Evolutionary conservation across 2,329 filamentous ascomycete genomes (phyloP).

Genomic region (Chaetomium globosum): DNA sequence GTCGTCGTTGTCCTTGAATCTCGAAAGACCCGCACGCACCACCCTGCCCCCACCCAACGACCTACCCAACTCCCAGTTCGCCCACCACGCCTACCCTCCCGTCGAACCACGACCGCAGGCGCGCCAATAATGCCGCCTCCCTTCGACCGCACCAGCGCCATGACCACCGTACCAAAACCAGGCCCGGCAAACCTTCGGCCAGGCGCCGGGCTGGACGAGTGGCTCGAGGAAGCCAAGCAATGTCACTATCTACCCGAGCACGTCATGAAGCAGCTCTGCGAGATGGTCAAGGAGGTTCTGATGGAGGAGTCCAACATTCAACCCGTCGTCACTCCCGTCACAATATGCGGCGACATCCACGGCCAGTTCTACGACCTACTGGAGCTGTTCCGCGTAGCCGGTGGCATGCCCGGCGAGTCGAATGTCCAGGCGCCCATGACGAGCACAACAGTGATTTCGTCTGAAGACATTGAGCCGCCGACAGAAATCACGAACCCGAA

Average conservation of each 20-base stretch:
- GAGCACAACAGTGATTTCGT: conserved; percentile 74
- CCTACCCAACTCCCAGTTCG: neutral
- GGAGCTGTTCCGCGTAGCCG: conserved; percentile 93
- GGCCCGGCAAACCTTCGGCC: conserved; percentile 83
- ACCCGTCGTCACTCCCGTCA: conserved; percentile 94
- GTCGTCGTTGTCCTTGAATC: neutral
- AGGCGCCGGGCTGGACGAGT: conserved; percentile 88
- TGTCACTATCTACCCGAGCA: conserved; percentile 95
- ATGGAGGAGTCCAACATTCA: conserved; percentile 99
- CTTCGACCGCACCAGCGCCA: conserved; percentile 31
- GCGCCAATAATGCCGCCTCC: conserved; percentile 3
- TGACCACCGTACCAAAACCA: conserved; percentile 74
- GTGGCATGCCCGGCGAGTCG: conserved; percentile 89
- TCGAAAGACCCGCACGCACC: conserved; percentile 1
- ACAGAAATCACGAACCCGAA: conserved; percentile 86
- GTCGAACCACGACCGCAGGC: neutral
- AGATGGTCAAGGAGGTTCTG: conserved; percentile 97
- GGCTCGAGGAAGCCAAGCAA: conserved; percentile 94
- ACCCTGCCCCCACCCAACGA: neutral
- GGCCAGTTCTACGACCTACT: conserved; percentile 98
- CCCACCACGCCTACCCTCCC: neutral
- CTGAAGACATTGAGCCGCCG: conserved; percentile 90
- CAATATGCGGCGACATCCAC: conserved; percentile 96
- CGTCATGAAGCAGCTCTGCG: conserved; percentile 98
- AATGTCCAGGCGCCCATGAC: conserved; percentile 69